A percentile compares a stretch with the other conserved stretches of the same genome.
Evolutionary conservation across 2,329 filamentous ascomycete species (phyloP).

Genomic region (Cercospora sojina): DNA sequence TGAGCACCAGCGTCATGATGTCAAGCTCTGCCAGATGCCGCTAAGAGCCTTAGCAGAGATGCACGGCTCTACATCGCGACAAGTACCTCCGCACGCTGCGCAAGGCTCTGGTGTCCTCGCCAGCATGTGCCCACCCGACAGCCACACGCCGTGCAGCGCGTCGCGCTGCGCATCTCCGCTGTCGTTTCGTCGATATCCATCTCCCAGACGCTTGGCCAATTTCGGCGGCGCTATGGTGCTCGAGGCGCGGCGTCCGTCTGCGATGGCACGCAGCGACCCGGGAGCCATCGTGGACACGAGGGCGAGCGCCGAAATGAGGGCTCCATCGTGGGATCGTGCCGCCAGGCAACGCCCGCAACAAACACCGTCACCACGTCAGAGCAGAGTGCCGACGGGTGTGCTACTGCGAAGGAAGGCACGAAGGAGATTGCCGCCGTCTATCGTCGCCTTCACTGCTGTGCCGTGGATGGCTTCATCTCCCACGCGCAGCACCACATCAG

Average conservation of each 20-base stretch:
- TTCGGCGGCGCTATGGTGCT: slow-evolving; percentile 15
- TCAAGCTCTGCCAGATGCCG: slow-evolving; percentile 9
- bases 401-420: neutral
- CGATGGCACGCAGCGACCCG: slow-evolving; percentile 9
- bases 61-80: neutral
- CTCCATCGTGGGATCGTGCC: slow-evolving; percentile 14
- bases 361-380: slow-evolving; percentile 10
- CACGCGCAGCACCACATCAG: neutral
- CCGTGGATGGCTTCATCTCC: slow-evolving; percentile 1
- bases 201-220: slow-evolving; percentile 22
- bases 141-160: neutral
- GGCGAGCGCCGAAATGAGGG: slow-evolving; percentile 26
- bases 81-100: slow-evolving; percentile 5
- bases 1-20: slow-evolving; percentile 5
- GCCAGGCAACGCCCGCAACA: slow-evolving; percentile 20
- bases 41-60: slow-evolving; percentile 8
- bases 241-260: slow-evolving; percentile 14
- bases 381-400: neutral
- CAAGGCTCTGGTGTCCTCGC: neutral
- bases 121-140: neutral
- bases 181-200: slow-evolving; percentile 17
- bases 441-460: neutral
- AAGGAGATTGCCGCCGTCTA: neutral
- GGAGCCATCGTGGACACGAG: slow-evolving; percentile 23
- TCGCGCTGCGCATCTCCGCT: neutral